A percentile compares a stretch with the other conserved stretches of the same genome.
Conservation (phyloP, 371 early-diverging fungal genomes). For the Rhizopus delemar region DNA sequence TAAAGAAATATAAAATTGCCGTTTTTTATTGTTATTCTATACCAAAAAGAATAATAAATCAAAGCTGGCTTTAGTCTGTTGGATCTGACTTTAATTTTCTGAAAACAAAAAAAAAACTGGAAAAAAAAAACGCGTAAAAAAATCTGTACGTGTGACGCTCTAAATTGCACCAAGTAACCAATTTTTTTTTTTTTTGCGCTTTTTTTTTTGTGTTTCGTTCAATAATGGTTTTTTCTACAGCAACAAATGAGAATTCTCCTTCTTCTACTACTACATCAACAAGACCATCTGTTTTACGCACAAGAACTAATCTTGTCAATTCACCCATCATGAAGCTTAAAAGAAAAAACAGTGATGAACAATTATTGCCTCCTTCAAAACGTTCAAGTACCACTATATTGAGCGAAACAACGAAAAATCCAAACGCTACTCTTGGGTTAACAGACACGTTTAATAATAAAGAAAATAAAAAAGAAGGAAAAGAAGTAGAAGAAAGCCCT, state of each 20-base stretch:
- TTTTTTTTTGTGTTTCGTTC: neutral
- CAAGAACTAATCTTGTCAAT: slow-evolving; percentile 1
- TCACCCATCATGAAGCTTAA: neutral
- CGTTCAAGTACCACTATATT: neutral
- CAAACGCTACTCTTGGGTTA: slow-evolving; percentile 1
- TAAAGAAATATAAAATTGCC: too few species aligned
- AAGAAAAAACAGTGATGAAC: slow-evolving; percentile 1
- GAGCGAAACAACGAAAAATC: neutral
- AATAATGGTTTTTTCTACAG: too few species aligned
- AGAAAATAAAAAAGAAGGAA: neutral
- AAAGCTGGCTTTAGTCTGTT: too few species aligned
- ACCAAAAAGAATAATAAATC: too few species aligned
- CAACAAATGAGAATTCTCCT: too few species aligned
- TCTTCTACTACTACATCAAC: neutral
- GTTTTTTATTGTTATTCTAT: too few species aligned
- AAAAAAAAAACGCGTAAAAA: neutral
- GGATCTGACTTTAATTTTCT: neutral
- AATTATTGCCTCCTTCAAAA: slow-evolving; percentile 3
- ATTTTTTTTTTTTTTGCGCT: neutral
- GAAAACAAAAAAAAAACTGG: neutral
- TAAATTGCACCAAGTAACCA: neutral
- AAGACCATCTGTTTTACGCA: neutral
- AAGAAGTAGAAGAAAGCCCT: neutral
- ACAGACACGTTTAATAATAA: neutral
- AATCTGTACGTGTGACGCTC: neutral